These are phyloP conservation scores for Yarrowia alimentaria DNA, from an alignment of 805 yeast genomes.

Conservation along the genomic window DNA sequence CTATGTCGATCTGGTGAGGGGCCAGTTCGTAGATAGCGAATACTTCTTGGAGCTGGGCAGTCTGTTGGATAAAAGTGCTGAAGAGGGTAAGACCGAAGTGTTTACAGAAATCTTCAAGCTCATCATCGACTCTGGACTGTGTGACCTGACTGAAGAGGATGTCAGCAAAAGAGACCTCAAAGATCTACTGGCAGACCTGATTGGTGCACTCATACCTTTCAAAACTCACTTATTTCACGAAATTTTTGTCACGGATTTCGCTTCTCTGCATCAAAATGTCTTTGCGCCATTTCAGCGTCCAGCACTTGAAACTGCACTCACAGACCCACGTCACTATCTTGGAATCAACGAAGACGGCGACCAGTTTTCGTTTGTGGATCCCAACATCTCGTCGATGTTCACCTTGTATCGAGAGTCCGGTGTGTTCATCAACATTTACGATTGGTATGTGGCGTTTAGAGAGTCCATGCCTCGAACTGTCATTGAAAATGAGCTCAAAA, in stretches of 20 bases:
- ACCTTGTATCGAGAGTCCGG: slow-evolving; percentile 78
- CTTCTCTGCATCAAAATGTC: slow-evolving; percentile 39
- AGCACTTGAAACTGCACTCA: slow-evolving; percentile 44
- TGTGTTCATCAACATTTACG: slow-evolving; percentile 61
- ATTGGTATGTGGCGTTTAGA: slow-evolving; percentile 62
- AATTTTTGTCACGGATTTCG: slow-evolving; percentile 43
- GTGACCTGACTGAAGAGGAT: too few relatives aligned
- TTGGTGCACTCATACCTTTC: too few relatives aligned
- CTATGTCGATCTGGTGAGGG: slow-evolving; percentile 9
- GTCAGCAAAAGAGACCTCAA: too few relatives aligned
- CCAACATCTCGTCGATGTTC: slow-evolving; percentile 58
- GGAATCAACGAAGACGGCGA: slow-evolving; percentile 31
- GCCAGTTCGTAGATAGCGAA: slow-evolving; percentile 5
- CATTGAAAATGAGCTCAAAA: slow-evolving; percentile 13
- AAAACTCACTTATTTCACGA: slow-evolving; percentile 43
- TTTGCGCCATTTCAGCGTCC: slow-evolving; percentile 49
- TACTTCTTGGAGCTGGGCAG: too few relatives aligned
- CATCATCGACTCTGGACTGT: too few relatives aligned
- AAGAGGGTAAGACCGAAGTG: too few relatives aligned
- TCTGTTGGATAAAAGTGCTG: too few relatives aligned
- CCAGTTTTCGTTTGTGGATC: slow-evolving; percentile 43
- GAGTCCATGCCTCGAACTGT: slow-evolving; percentile 32
- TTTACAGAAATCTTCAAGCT: too few relatives aligned
- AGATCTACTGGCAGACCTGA: neutral
- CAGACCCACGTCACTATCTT: slow-evolving; percentile 43